phyloP scores from a whole-genome alignment of 2,329 filamentous ascomycete species.

The Albifimbria verrucaria region DNA sequence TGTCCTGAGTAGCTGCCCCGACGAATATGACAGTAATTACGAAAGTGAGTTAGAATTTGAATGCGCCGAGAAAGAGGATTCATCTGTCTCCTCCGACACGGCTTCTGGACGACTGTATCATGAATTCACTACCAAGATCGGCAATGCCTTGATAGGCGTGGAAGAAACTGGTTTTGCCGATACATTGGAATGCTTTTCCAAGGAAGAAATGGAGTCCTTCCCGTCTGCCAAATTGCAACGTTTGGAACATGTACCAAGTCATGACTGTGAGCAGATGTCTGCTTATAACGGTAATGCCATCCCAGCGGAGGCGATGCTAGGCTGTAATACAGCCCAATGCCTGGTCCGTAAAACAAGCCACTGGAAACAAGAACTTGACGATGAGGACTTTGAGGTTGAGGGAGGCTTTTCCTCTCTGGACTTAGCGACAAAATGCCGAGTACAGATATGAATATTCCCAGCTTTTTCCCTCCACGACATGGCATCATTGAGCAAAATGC shows the following conservation, averaged over 20 bases:
- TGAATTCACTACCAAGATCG: conserved; percentile 5
- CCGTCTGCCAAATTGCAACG: too few species aligned
- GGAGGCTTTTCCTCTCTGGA: conserved; percentile 16
- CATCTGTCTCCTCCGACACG: not conserved
- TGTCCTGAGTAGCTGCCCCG: not conserved
- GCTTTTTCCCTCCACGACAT: conserved; percentile 13
- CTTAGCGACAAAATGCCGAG: conserved; percentile 13
- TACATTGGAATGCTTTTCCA: too few species aligned
- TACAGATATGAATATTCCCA: not conserved
- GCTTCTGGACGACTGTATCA: not conserved
- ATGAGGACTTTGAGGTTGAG: conserved; percentile 17
- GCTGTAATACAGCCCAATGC: conserved; percentile 21
- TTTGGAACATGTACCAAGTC: conserved; percentile 21
- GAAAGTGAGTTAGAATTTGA: not conserved
- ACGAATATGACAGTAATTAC: not conserved
- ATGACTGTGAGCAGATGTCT: conserved; percentile 7
- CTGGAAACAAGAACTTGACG: conserved; percentile 11
- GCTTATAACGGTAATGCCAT: conserved; percentile 21
- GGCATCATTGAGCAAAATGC: not conserved
- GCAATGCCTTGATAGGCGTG: too few species aligned
- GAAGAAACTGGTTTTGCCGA: too few species aligned
- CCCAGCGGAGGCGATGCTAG: conserved; percentile 18
- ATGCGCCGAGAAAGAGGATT: not conserved
- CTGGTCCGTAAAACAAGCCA: conserved; percentile 14
- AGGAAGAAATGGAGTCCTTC: too few species aligned